These are phyloP conservation scores for Multifurca ochricompacta DNA, from an alignment of 768 basidiomycete species.

Conservation along the genomic window DNA sequence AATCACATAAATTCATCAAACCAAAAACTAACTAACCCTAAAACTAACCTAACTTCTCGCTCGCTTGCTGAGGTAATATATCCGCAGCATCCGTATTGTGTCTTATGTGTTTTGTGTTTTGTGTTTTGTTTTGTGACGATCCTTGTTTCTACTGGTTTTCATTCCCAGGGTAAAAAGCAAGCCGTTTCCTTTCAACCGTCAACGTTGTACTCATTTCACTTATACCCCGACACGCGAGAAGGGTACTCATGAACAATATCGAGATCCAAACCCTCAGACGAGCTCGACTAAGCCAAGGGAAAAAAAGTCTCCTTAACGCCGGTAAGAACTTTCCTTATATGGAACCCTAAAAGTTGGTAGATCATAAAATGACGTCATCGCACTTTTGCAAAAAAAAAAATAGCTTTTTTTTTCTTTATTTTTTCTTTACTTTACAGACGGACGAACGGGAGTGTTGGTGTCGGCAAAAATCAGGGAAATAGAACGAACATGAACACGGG, in stretches of 20 bases:
- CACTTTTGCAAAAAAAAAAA: background rate
- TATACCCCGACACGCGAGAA: background rate
- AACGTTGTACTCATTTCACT: background rate
- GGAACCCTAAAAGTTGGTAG: slow-evolving; percentile 3
- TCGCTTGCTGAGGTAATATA: background rate
- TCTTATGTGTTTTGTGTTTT: too few relatives aligned
- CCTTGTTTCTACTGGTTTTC: too few relatives aligned
- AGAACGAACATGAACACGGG: slow-evolving; percentile 3
- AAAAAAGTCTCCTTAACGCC: slow-evolving; percentile 13
- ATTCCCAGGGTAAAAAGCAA: too few relatives aligned
- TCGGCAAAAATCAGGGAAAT: background rate
- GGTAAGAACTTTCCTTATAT: slow-evolving; percentile 8
- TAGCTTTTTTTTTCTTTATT: too few relatives aligned
- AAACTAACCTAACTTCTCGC: too few relatives aligned
- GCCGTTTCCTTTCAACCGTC: background rate
- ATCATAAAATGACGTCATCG: slow-evolving; percentile 17
- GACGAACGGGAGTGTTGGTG: background rate
- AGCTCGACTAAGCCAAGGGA: slow-evolving; percentile 1
- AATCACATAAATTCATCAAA: too few relatives aligned
- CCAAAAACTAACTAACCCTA: too few relatives aligned
- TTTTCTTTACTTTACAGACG: too few relatives aligned
- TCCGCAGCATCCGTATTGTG: too few relatives aligned
- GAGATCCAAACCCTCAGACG: slow-evolving; percentile 9
- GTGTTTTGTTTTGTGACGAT: too few relatives aligned
- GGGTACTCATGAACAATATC: background rate